These are phyloP conservation scores for Furcasterigmium sp. DNA, from an alignment of 2,329 filamentous ascomycete species.

Conservation along the genomic window DNA sequence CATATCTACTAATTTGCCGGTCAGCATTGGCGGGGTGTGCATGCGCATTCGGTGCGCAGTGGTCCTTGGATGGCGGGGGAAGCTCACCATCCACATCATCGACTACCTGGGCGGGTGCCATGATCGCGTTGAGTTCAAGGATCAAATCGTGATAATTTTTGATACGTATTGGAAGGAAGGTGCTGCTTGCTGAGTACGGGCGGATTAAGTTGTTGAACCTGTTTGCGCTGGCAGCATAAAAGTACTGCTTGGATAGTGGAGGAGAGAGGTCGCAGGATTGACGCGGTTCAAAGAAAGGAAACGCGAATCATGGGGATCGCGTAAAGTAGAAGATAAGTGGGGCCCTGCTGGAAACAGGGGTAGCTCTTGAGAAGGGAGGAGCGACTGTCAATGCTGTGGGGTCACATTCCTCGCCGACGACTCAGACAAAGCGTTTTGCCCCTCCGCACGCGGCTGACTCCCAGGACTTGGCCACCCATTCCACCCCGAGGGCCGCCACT, in stretches of 20 bases:
- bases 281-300: not conserved
- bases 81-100: conserved; percentile 44
- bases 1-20: conserved; percentile 33
- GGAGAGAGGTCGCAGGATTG: not conserved
- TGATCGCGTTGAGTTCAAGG: conserved; percentile 13
- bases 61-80: not conserved
- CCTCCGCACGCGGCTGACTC: no score
- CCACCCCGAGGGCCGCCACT: no score
- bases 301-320: conserved; percentile 1
- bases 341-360: not conserved
- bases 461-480: no score
- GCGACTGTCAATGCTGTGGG: no score
- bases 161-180: not conserved
- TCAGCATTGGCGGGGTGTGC: not conserved
- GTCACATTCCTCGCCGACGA: no score
- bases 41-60: not conserved
- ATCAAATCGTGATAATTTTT: not conserved
- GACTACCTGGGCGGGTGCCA: conserved; percentile 42
- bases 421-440: no score
- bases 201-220: no score
- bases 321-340: conserved; percentile 4
- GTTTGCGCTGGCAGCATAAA: no score
- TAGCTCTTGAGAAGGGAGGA: no score
- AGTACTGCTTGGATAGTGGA: no score
- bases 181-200: not conserved